Evolutionary conservation across 1,139 yeast species (phyloP).

Genomic region (Meyerozyma elateridarum): DNA sequence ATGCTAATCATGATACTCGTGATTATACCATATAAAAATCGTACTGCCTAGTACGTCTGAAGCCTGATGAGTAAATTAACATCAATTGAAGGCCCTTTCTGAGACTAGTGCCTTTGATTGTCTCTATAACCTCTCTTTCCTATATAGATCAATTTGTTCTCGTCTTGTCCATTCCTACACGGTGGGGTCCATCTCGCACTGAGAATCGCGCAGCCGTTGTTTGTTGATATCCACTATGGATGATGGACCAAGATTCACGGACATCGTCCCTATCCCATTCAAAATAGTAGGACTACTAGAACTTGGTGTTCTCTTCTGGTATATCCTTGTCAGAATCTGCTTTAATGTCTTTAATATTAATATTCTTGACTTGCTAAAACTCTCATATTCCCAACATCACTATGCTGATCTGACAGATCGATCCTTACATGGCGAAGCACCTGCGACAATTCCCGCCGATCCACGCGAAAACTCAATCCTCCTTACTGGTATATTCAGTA

Average conservation of each 20-base stretch:
- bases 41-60: constrained; percentile 32
- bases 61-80: constrained; percentile 19
- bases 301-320: constrained; percentile 34
- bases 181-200: not conserved
- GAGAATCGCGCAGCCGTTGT: constrained; percentile 1
- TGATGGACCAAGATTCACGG: constrained; percentile 7
- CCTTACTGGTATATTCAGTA: constrained; percentile 30
- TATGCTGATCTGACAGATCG: constrained; percentile 26
- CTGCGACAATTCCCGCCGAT: constrained; percentile 29
- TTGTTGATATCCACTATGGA: constrained; percentile 4
- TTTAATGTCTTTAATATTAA: constrained; percentile 24
- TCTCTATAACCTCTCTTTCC: not conserved
- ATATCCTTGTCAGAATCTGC: constrained; percentile 24
- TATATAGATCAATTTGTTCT: not conserved
- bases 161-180: not conserved
- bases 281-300: constrained; percentile 29
- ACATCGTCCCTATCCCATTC: constrained; percentile 36
- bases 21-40: constrained; percentile 37
- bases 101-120: not conserved
- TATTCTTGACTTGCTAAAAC: constrained; percentile 31
- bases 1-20: constrained; percentile 48
- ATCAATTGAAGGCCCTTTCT: not conserved
- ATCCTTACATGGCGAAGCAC: constrained; percentile 29
- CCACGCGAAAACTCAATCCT: constrained; percentile 28
- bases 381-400: constrained; percentile 37